Percentiles rank a stretch among this genome's conserved stretches.
phyloP scores from a whole-genome alignment of 768 basidiomycete genomes.

The Termitomyces sp. region DNA sequence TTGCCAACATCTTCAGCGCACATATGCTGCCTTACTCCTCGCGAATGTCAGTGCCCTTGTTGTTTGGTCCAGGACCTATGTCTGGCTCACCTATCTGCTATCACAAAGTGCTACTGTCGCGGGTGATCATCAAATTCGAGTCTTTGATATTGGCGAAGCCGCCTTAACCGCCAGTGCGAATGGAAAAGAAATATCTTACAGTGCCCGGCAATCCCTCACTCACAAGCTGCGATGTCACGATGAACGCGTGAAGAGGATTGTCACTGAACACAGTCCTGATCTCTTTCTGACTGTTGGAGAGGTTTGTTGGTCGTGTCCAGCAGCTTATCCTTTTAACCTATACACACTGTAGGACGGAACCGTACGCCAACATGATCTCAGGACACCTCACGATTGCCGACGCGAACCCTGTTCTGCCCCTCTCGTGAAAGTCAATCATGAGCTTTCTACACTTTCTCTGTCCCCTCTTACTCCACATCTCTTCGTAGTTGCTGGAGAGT shows the following conservation, averaged over 20 bases:
- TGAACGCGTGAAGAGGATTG: slow-evolving; percentile 71
- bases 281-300: slow-evolving; percentile 78
- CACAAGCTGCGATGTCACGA: slow-evolving; percentile 66
- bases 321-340: neutral
- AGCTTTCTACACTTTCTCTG: slow-evolving; percentile 69
- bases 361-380: slow-evolving; percentile 84
- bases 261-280: slow-evolving; percentile 77
- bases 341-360: slow-evolving; percentile 74
- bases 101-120: slow-evolving; percentile 69
- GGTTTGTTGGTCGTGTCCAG: slow-evolving; percentile 35
- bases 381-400: slow-evolving; percentile 65
- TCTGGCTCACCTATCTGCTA: slow-evolving; percentile 4
- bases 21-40: slow-evolving; percentile 77
- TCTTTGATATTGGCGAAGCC: slow-evolving; percentile 64
- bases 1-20: slow-evolving; percentile 80
- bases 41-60: slow-evolving; percentile 55
- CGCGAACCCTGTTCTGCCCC: slow-evolving; percentile 62
- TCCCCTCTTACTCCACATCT: slow-evolving; percentile 81
- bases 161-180: slow-evolving; percentile 29
- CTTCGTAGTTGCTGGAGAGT: slow-evolving; percentile 81
- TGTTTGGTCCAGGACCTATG: slow-evolving; percentile 1
- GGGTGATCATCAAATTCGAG: slow-evolving; percentile 70
- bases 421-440: slow-evolving; percentile 59
- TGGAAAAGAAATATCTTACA: slow-evolving; percentile 42
- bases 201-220: slow-evolving; percentile 43